Conservation (phyloP, 345 rosid genomes). For the Heritiera fomes region DNA sequence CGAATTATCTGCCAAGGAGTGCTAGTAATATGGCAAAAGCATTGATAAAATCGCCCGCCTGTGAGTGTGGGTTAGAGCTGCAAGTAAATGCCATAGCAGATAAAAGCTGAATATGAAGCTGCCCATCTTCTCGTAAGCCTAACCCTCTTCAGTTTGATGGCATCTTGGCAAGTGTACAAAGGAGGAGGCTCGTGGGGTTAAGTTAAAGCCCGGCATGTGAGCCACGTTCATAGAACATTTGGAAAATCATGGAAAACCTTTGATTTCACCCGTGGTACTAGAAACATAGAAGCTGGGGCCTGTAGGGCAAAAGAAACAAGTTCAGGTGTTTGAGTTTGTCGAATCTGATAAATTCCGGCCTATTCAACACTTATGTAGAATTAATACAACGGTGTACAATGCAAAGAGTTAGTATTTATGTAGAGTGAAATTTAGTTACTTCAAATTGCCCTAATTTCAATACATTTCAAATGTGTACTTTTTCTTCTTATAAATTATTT, state of each 20-base stretch:
- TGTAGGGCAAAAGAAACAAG: background rate
- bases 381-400: too few relatives aligned
- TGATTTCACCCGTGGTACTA: conserved; percentile 23
- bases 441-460: too few relatives aligned
- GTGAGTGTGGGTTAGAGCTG: too few relatives aligned
- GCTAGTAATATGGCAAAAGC: background rate
- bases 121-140: background rate
- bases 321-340: too few relatives aligned
- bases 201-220: conserved; percentile 20
- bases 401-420: too few relatives aligned
- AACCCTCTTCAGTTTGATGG: background rate
- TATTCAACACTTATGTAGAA: too few relatives aligned
- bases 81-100: conserved; percentile 3
- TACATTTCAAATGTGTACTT: too few relatives aligned
- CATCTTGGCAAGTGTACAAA: background rate
- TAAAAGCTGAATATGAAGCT: background rate
- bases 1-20: background rate
- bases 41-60: background rate
- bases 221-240: conserved; percentile 22
- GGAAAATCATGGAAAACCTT: background rate
- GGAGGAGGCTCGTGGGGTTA: background rate
- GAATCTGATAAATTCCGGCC: too few relatives aligned
- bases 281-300: conserved; percentile 10
- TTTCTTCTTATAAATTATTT: too few relatives aligned
- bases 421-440: too few relatives aligned